phyloP scores from a whole-genome alignment of 441 rosid species.

The Metrosideros polymorpha region DNA sequence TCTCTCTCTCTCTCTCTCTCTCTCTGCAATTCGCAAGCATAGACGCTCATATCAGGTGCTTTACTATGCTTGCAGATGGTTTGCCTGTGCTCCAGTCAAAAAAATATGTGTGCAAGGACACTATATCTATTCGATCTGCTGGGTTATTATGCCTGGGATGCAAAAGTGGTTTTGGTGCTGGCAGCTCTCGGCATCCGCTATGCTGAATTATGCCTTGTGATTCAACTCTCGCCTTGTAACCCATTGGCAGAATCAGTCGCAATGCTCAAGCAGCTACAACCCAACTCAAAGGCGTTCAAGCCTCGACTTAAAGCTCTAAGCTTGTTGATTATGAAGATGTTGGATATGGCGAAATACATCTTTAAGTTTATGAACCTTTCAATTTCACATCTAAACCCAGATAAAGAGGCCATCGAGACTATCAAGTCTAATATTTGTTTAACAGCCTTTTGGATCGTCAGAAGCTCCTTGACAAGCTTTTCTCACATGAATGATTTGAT shows the following conservation, averaged over 20 bases:
- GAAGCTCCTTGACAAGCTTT: conserved; percentile 49
- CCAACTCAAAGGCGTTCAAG: conserved; percentile 22
- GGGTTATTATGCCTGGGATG: conserved; percentile 61
- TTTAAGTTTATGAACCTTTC: conserved; percentile 51
- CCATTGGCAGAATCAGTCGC: conserved; percentile 55
- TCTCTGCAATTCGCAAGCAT: background rate
- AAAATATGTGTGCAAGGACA: conserved; percentile 36
- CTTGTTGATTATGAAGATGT: conserved; percentile 34
- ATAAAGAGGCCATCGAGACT: conserved; percentile 25
- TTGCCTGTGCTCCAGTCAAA: conserved; percentile 21
- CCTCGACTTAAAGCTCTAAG: conserved; percentile 49
- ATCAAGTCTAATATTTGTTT: conserved; percentile 36
- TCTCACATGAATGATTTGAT: conserved; percentile 39
- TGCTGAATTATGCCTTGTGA: conserved; percentile 49
- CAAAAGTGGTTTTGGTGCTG: conserved; percentile 52
- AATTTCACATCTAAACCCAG: conserved; percentile 21
- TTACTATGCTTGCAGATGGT: conserved; percentile 34
- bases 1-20: background rate
- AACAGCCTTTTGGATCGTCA: conserved; percentile 59
- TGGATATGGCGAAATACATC: conserved; percentile 45
- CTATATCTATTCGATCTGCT: conserved; percentile 53
- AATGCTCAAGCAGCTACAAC: conserved; percentile 41
- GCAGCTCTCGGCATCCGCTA: conserved; percentile 57
- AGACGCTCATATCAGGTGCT: background rate
- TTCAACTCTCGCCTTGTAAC: conserved; percentile 29